A percentile compares a stretch with the other conserved stretches of the same genome.
These are phyloP conservation scores for Colletotrichum lindemuthianum DNA, from an alignment of 2,329 filamentous ascomycete genomes.

Conservation along the genomic window DNA sequence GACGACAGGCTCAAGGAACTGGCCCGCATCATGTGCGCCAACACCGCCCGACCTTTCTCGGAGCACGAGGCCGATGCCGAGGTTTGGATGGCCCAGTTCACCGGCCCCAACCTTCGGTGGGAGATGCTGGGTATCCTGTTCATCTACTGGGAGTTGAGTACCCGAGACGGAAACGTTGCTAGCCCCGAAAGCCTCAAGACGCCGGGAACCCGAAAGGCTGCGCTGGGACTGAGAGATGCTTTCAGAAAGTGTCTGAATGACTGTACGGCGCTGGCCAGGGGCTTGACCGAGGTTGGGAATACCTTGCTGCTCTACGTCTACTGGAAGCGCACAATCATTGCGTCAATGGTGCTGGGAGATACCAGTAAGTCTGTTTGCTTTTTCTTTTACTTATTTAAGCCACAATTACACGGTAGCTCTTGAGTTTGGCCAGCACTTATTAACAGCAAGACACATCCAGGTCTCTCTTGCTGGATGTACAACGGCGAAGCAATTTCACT, in stretches of 20 bases:
- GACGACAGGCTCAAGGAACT: constrained; percentile 19
- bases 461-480: constrained; percentile 49
- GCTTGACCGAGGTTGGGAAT: constrained; percentile 43
- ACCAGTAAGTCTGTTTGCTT: constrained; percentile 45
- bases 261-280: constrained; percentile 46
- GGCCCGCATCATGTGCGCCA: constrained; percentile 40
- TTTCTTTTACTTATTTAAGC: not conserved
- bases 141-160: constrained; percentile 36
- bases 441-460: constrained; percentile 34
- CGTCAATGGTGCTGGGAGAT: constrained; percentile 52
- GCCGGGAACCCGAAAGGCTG: not conserved
- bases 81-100: constrained; percentile 30
- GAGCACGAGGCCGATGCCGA: constrained; percentile 28
- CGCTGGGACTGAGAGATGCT: constrained; percentile 35
- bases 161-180: constrained; percentile 7
- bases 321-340: constrained; percentile 46
- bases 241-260: constrained; percentile 45
- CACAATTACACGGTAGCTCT: not conserved
- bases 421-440: no score
- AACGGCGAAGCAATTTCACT: constrained; percentile 50
- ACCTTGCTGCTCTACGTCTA: constrained; percentile 50
- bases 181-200: constrained; percentile 33
- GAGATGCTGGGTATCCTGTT: constrained; percentile 34
- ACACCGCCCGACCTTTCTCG: constrained; percentile 30
- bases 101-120: constrained; percentile 15